Percentiles rank a stretch among this genome's conserved stretches.
These are phyloP conservation scores for Ustilago hordei DNA, from an alignment of 1,284 basidiomycete genomes.

Conservation along the genomic window DNA sequence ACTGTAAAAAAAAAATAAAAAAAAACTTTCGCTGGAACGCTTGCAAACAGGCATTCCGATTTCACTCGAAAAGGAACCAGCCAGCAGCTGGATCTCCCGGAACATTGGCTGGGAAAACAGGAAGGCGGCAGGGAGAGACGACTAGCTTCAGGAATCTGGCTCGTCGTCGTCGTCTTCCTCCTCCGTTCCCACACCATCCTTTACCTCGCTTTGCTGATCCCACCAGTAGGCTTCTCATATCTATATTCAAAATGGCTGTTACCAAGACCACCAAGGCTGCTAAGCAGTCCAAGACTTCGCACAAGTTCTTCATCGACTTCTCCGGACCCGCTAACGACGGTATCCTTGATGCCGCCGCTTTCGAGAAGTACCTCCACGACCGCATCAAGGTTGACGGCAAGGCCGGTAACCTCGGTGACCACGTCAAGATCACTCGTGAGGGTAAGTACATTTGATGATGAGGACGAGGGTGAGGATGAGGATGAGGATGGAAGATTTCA, in stretches of 20 bases:
- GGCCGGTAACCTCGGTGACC: conserved; percentile 74
- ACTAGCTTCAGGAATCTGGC: not conserved
- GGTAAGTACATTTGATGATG: conserved; percentile 53
- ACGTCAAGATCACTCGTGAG: conserved; percentile 70
- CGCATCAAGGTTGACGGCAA: conserved; percentile 84
- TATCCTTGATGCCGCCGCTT: conserved; percentile 90
- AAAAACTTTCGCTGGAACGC: not conserved
- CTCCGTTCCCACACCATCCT: conserved; percentile 27
- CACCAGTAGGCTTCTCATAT: conserved; percentile 48
- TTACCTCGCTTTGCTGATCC: conserved; percentile 55
- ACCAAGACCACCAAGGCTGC: conserved; percentile 64
- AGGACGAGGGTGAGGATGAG: not conserved
- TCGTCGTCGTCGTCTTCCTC: not conserved
- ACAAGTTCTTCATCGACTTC: conserved; percentile 96
- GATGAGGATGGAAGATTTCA: not conserved
- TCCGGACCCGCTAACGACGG: conserved; percentile 89
- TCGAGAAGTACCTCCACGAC: conserved; percentile 93
- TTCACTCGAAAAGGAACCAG: not conserved
- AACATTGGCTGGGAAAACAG: not conserved
- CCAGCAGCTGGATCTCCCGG: not conserved
- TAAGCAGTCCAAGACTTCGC: conserved; percentile 76
- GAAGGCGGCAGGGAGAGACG: not conserved
- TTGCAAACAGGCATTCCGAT: conserved; percentile 6
- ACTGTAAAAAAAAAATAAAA: conserved; percentile 29
- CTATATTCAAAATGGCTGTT: conserved; percentile 59